A percentile compares a stretch with the other conserved stretches of the same genome.
phyloP scores from a whole-genome alignment of 495 filamentous ascomycete species.

The Penicillium subrubescens region DNA sequence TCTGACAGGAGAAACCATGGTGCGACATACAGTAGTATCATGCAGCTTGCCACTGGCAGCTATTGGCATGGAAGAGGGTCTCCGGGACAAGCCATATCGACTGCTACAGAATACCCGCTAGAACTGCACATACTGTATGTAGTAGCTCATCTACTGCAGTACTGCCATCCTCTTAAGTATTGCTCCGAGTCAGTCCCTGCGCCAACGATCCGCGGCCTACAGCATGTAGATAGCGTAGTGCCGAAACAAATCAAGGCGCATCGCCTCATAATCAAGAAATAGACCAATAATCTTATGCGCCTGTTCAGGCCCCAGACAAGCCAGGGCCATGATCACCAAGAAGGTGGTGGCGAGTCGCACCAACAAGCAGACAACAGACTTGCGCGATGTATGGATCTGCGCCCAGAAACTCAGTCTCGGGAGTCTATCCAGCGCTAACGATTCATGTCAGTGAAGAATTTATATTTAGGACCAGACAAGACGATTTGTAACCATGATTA shows the following conservation, averaged over 20 bases:
- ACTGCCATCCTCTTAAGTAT: not conserved
- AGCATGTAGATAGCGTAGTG: not conserved
- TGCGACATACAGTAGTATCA: not conserved
- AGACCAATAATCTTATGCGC: not conserved
- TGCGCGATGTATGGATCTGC: conserved; percentile 6
- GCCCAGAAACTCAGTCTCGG: conserved; percentile 1
- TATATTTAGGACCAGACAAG: conserved; percentile 18
- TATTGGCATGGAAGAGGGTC: not conserved
- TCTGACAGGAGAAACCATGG: not conserved
- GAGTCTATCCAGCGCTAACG: conserved; percentile 15
- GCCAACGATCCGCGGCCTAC: not conserved
- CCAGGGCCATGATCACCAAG: not conserved
- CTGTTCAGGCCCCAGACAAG: not conserved
- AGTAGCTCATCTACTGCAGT: not conserved
- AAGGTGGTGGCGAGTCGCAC: conserved; percentile 3
- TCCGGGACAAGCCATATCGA: not conserved
- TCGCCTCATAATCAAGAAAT: not conserved
- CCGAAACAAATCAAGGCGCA: not conserved
- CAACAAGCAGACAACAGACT: not conserved
- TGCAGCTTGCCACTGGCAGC: not conserved
- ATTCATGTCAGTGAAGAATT: conserved; percentile 15
- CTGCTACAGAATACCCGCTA: not conserved
- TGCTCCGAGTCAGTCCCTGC: not conserved
- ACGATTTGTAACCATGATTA: not conserved
- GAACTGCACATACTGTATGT: not conserved